Conservation (phyloP, 768 basidiomycete species). For the Rhodosporidiobolus odoratus region DNA sequence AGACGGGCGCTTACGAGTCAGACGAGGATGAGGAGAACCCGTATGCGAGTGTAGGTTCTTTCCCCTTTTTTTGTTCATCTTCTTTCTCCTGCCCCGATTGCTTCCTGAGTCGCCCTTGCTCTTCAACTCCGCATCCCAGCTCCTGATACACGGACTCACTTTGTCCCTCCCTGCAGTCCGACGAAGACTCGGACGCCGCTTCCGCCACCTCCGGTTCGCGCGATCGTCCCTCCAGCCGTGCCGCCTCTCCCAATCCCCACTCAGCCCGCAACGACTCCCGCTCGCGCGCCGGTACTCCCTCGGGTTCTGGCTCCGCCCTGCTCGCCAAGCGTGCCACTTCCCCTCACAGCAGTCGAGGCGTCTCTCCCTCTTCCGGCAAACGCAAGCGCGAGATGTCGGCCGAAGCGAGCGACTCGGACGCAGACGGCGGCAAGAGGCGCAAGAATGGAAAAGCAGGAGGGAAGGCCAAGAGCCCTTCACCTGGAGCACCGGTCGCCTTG, state of each 20-base stretch:
- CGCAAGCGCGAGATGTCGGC: conserved; percentile 55
- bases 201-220: conserved; percentile 19
- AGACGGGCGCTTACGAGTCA: conserved; percentile 70
- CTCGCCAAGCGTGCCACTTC: conserved; percentile 81
- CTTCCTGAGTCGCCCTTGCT: too few relatives aligned
- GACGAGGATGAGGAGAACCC: conserved; percentile 74
- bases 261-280: conserved; percentile 43
- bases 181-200: conserved; percentile 26
- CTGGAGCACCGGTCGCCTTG: neutral
- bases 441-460: conserved; percentile 23
- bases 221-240: conserved; percentile 8
- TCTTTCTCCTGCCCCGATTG: too few relatives aligned
- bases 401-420: conserved; percentile 40
- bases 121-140: neutral
- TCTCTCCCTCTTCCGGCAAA: conserved; percentile 48
- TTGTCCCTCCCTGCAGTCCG: neutral
- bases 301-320: conserved; percentile 61
- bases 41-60: conserved; percentile 56
- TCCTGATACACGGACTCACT: neutral
- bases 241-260: conserved; percentile 12
- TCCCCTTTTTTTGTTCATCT: neutral
- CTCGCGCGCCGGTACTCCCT: conserved; percentile 51
- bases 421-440: conserved; percentile 7
- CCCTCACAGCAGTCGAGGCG: conserved; percentile 46
- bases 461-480: conserved; percentile 9